Evolutionary conservation across 2,329 filamentous ascomycete species (phyloP).

Genomic region (Trichoderma harzianum): DNA sequence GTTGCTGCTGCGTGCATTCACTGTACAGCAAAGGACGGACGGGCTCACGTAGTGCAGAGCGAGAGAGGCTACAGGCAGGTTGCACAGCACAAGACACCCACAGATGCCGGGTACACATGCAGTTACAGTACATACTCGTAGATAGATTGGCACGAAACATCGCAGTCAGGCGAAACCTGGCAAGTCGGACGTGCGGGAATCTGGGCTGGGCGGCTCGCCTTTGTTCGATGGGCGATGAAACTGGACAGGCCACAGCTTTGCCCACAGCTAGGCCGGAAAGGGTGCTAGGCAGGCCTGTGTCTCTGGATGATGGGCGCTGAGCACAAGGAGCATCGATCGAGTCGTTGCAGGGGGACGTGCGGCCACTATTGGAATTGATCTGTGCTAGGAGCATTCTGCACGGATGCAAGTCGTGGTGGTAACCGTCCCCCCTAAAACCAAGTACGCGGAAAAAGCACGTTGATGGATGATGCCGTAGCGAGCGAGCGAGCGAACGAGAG

Average conservation of each 20-base stretch:
- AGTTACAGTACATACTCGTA: no score
- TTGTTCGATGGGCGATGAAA: slow-evolving; percentile 6
- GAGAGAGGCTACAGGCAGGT: not conserved
- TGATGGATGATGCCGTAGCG: not conserved
- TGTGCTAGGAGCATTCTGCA: not conserved
- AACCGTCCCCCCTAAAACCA: not conserved
- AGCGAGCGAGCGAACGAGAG: not conserved
- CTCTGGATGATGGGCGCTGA: not conserved
- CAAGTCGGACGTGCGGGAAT: slow-evolving; percentile 6
- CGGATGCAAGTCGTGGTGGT: not conserved
- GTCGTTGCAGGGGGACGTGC: not conserved
- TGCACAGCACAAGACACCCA: not conserved
- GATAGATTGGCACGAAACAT: not conserved
- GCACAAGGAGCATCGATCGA: not conserved
- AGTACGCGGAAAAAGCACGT: not conserved
- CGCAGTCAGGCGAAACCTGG: not conserved
- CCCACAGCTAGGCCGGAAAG: not conserved
- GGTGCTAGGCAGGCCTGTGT: not conserved
- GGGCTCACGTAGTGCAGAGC: not conserved
- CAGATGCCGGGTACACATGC: no score
- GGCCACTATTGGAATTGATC: not conserved
- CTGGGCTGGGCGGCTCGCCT: not conserved
- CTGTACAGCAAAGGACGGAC: not conserved
- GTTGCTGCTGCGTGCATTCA: not conserved
- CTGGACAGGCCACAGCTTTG: not conserved